Evolutionary conservation across 371 early-diverging fungal species (phyloP), one percentile per base, ranked within the genome.

Genomic region (Apophysomyces trapeziformis): DNA sequence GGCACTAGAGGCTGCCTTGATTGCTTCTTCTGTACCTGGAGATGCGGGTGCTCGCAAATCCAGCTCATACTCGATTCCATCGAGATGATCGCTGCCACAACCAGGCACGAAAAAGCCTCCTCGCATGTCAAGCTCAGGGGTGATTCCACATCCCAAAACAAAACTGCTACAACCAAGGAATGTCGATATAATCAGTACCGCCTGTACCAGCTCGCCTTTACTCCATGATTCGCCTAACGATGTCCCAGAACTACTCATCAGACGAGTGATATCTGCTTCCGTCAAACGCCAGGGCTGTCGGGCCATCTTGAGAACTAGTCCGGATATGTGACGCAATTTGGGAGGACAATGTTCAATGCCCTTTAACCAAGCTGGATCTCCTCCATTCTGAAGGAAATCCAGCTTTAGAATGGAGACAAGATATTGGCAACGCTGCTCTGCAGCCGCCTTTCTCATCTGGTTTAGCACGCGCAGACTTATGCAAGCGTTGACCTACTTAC

Each of bases 51-150:
- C 32, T 32, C 57, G 61, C 57, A 62, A 64, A 66, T 81, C 76
- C n/a, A 83, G 54, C 47, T 80, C 84, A 45, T 73, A 66, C 61
- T 81, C 84, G 18, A 83, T 74, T 18, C 79, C 74, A 46, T 67
- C 43, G n/a, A 39, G 41, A 38, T 61, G 46, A 32, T 57, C 58
- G 14, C 62, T 58, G 1, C 58, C 62, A 7, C 44, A 26, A 32
- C 64, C 68, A 11, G 39, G 45, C 6, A 69, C 54, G 62, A 59
- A 62, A 57, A 73, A 78, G 7, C 90, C 90, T 37, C 89, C 88
- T 7, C 78, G 78, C 83, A 84, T 85, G 58, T 90, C 90, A 39
- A 87, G 69, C 64, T 90, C 90, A 0, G 90, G 89, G 1, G 85
- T 80, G 35, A 90, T 84, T 16, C 89, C 90, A 50, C 87, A 88